phyloP scores from a whole-genome alignment of 1,139 yeast genomes.

The Sugiyamaella xylanicola region DNA sequence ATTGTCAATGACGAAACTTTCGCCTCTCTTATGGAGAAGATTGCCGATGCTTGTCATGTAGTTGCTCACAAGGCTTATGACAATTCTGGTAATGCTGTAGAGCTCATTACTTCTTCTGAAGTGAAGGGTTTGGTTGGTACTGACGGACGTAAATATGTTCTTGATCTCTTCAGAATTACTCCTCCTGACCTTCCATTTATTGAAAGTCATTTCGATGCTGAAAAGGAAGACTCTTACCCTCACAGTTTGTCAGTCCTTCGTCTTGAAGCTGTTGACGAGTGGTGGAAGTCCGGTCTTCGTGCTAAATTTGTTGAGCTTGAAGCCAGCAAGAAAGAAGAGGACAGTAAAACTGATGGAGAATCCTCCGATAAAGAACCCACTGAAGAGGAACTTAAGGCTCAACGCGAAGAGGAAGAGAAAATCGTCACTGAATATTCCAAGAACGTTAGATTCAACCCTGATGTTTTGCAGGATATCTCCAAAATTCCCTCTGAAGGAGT shows the following conservation, averaged over 20 bases:
- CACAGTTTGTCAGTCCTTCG: slow-evolving; percentile 78
- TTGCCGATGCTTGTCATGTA: slow-evolving; percentile 78
- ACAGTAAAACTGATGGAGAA: slow-evolving; percentile 50
- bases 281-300: slow-evolving; percentile 78
- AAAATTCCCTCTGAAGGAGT: slow-evolving; percentile 47
- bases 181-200: slow-evolving; percentile 82
- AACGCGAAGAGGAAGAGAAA: slow-evolving; percentile 33
- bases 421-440: slow-evolving; percentile 60
- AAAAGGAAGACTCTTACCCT: slow-evolving; percentile 60
- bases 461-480: slow-evolving; percentile 57
- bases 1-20: slow-evolving; percentile 55
- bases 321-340: slow-evolving; percentile 30
- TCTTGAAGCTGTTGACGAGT: slow-evolving; percentile 85
- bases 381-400: slow-evolving; percentile 44
- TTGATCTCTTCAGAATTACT: slow-evolving; percentile 81
- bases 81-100: slow-evolving; percentile 45
- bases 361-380: slow-evolving; percentile 5
- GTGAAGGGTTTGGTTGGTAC: slow-evolving; percentile 85
- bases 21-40: slow-evolving; percentile 55
- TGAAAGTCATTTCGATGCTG: slow-evolving; percentile 49
- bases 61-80: slow-evolving; percentile 59
- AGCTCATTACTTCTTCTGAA: slow-evolving; percentile 70
- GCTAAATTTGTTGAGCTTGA: slow-evolving; percentile 45
- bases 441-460: slow-evolving; percentile 71
- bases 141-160: slow-evolving; percentile 80